Percentiles rank a stretch among this genome's conserved stretches.
phyloP scores from a whole-genome alignment of 306 rosid genomes.

The Citrullus mucosospermus region DNA sequence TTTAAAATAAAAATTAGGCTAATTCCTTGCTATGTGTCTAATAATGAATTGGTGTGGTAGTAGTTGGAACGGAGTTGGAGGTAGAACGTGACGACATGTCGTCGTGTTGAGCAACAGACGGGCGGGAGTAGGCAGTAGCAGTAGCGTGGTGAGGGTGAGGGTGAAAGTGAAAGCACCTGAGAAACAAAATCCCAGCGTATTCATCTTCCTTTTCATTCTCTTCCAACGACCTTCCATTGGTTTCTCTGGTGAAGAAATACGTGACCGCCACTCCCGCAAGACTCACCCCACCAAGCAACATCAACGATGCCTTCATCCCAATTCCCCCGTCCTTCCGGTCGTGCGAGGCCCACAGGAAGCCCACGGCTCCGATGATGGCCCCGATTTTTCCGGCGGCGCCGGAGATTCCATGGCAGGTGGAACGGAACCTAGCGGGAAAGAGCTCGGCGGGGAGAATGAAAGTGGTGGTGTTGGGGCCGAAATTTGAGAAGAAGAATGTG shows the following conservation, averaged over 20 bases:
- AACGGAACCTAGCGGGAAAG: constrained; percentile 61
- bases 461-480: constrained; percentile 91
- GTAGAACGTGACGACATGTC: neutral
- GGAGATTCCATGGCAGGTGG: constrained; percentile 74
- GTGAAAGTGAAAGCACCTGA: neutral
- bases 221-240: constrained; percentile 57
- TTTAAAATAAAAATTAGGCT: too few relatives aligned
- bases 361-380: constrained; percentile 59
- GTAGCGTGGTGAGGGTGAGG: neutral
- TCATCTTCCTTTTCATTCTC: constrained; percentile 44
- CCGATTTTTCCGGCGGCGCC: constrained; percentile 65
- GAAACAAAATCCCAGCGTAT: neutral
- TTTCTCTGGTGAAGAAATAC: constrained; percentile 48
- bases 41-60: neutral
- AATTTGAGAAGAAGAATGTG: constrained; percentile 68
- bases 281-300: constrained; percentile 50
- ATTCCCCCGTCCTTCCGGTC: neutral
- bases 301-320: constrained; percentile 31
- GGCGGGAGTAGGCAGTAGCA: neutral
- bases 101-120: neutral
- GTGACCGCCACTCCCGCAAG: constrained; percentile 43
- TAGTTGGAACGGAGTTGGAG: neutral
- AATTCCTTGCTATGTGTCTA: too few relatives aligned
- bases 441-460: constrained; percentile 70
- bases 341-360: constrained; percentile 48